Evolutionary conservation across 352 stramenopile genomes (phyloP), one percentile per base, ranked within the genome.

Genomic region (Pseudoperonospora humuli): DNA sequence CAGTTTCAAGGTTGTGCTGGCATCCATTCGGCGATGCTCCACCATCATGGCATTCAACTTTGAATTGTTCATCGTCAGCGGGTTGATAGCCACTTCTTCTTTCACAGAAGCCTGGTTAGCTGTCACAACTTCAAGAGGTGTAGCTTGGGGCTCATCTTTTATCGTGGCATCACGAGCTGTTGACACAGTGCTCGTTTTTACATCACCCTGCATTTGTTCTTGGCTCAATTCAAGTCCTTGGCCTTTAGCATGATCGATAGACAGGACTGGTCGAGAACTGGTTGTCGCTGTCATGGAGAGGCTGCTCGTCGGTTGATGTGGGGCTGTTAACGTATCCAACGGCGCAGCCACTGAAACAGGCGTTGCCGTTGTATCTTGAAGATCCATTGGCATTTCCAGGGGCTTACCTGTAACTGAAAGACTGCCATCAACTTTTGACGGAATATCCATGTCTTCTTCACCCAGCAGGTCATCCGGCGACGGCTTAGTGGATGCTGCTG

Each of bases 41-140:
- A 79, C 77, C 74, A 89, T 86, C 77, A 89, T 89, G 1, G 77
- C 77, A 39, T 89, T 86, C 60, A 89, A 18, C 62, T 86, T 89
- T 4, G 77, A 84, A 61, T 89, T 89, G 56, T 89, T 84, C 77
- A 86, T 86, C 20, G 77, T 86, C 19, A 79, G 50, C 4, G 77
- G 72, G 42, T 86, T 85, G 5, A 81, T 65, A 3, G 52, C 34
- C n/a, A 45, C 27, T 42, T 74, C 70, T 29, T 63, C 39, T 18
- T 59, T 61, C 15, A 64, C 29, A 50, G 19, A n/a, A 43, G 15
- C 2, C 39, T 50, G 25, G 18, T n/a, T 33, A 26, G 32, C n/a
- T 17, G 31, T 27, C 25, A n/a, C 44, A 45, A 29, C 14, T 19
- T 20, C 9, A 18, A 28, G 26, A n/a, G 35, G 11, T 39, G 49